A percentile compares a stretch with the other conserved stretches of the same genome.
phyloP scores from a whole-genome alignment of 2,329 filamentous ascomycete genomes.

The Apiospora pterosperma region DNA sequence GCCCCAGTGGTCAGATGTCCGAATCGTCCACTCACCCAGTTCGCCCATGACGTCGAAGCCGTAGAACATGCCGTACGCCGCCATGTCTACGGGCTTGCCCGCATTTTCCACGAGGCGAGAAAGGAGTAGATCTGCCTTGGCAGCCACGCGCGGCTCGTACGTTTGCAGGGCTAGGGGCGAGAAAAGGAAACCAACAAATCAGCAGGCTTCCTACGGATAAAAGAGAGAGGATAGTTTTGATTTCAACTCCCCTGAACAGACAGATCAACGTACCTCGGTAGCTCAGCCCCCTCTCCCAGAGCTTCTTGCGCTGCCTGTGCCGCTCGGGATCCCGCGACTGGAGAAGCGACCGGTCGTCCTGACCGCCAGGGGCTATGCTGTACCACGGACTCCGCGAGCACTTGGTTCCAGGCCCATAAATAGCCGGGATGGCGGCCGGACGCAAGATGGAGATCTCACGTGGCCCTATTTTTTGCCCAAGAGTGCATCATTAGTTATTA shows the following conservation, averaged over 20 bases:
- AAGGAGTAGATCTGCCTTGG: constrained; percentile 6
- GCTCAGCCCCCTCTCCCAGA: constrained; percentile 7
- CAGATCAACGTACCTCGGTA: constrained; percentile 10
- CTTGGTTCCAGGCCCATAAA: background rate
- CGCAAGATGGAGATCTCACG: constrained; percentile 11
- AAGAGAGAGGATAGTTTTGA: too few relatives aligned
- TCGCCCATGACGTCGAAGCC: constrained; percentile 9
- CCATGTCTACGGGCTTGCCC: constrained; percentile 7
- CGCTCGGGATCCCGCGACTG: background rate
- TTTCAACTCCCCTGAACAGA: too few relatives aligned
- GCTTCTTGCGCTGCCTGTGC: background rate
- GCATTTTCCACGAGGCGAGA: background rate
- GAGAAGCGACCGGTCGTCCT: background rate
- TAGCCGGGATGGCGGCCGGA: background rate
- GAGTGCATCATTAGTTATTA: too few relatives aligned
- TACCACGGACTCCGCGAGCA: background rate
- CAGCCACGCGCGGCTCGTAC: constrained; percentile 5
- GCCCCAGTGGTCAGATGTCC: constrained; percentile 14
- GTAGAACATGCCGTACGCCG: constrained; percentile 6
- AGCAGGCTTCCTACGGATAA: too few relatives aligned
- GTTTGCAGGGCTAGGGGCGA: background rate
- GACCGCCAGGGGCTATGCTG: background rate
- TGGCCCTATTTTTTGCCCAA: constrained; percentile 5
- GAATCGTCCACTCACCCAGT: constrained; percentile 11
- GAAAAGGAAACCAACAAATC: too few relatives aligned